A percentile compares a stretch with the other conserved stretches of the same genome.
These are phyloP conservation scores for Rubroboletus satanas DNA, from an alignment of 768 basidiomycete genomes.

Conservation along the genomic window DNA sequence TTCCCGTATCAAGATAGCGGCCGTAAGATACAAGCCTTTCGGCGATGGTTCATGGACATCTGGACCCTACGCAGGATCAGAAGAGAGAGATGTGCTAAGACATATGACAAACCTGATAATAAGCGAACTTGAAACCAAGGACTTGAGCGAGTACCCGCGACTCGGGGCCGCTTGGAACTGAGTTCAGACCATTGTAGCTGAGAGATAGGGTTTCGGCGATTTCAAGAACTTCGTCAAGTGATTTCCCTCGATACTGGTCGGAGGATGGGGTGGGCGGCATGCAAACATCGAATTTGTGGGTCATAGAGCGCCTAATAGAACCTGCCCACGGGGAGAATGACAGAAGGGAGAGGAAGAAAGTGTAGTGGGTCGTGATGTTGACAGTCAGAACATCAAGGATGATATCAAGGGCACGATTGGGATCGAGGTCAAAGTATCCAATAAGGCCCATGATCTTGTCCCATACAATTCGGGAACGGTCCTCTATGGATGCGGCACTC, in stretches of 20 bases:
- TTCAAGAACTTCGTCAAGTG: slow-evolving; percentile 61
- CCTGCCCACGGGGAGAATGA: slow-evolving; percentile 86
- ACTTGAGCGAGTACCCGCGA: slow-evolving; percentile 81
- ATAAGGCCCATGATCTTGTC: slow-evolving; percentile 84
- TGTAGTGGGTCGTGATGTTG: slow-evolving; percentile 77
- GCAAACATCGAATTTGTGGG: slow-evolving; percentile 24
- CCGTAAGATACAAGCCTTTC: slow-evolving; percentile 70
- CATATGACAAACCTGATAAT: slow-evolving; percentile 70
- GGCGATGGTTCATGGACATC: slow-evolving; percentile 63
- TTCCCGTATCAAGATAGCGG: slow-evolving; percentile 87
- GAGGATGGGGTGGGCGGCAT: slow-evolving; percentile 40
- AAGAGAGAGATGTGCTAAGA: background rate
- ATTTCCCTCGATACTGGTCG: slow-evolving; percentile 52
- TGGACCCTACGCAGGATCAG: slow-evolving; percentile 39
- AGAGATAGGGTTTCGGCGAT: slow-evolving; percentile 42
- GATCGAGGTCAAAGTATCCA: slow-evolving; percentile 95
- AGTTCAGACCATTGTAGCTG: background rate
- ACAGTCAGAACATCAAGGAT: slow-evolving; percentile 88
- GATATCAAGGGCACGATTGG: slow-evolving; percentile 89
- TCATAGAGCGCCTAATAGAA: slow-evolving; percentile 35
- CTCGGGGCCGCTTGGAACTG: slow-evolving; percentile 30
- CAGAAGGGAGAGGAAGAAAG: slow-evolving; percentile 84
- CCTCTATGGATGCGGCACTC: slow-evolving; percentile 50
- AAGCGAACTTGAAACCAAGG: slow-evolving; percentile 94
- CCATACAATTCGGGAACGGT: slow-evolving; percentile 69